phyloP scores from a whole-genome alignment of 2,329 filamentous ascomycete genomes.

The Aspergillus unguis region DNA sequence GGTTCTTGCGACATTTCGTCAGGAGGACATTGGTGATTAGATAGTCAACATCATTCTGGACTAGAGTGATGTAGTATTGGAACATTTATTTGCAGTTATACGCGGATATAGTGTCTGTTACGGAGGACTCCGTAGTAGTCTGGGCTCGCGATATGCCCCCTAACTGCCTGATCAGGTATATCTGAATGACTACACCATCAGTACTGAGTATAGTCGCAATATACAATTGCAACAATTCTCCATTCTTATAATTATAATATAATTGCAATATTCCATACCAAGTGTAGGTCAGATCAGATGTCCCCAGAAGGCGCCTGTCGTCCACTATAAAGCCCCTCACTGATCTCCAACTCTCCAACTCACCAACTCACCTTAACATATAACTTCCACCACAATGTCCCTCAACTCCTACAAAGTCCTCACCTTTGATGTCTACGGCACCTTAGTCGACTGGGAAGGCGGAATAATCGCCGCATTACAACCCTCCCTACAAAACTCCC shows the following conservation, averaged over 20 bases:
- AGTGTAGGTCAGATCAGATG: too few relatives aligned
- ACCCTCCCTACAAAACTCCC: conserved; percentile 36
- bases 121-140: too few relatives aligned
- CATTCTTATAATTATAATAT: too few relatives aligned
- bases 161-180: too few relatives aligned
- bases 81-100: background rate
- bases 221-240: too few relatives aligned
- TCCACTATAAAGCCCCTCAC: background rate
- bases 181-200: too few relatives aligned
- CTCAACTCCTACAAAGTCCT: conserved; percentile 50
- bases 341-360: background rate
- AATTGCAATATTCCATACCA: too few relatives aligned
- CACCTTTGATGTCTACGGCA: conserved; percentile 77
- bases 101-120: too few relatives aligned
- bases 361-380: background rate
- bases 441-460: conserved; percentile 73
- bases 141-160: too few relatives aligned
- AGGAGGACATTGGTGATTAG: too few relatives aligned
- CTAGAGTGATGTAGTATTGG: background rate
- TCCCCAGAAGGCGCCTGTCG: conserved; percentile 2
- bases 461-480: conserved; percentile 57
- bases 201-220: too few relatives aligned
- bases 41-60: too few relatives aligned
- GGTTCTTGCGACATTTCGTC: background rate
- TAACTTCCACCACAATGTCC: conserved; percentile 18